Evolutionary conservation across 805 yeast genomes (phyloP).

Genomic region (Kazachstania psychrophila): DNA sequence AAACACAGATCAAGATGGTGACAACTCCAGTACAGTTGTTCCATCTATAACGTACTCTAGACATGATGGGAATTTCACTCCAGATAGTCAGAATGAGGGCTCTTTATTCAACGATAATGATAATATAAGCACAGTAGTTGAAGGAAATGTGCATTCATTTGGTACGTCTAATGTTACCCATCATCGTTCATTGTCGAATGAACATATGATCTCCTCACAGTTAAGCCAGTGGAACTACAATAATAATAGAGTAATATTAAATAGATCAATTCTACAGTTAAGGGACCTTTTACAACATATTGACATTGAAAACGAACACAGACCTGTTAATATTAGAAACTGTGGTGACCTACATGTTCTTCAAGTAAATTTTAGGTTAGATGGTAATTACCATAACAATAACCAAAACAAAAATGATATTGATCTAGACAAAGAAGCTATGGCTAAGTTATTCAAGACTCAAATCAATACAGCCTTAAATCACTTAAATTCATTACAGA

Average conservation of each 20-base stretch:
- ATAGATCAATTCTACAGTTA: conserved; percentile 48
- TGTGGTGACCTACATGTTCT: conserved; percentile 22
- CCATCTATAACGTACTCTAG: conserved; percentile 9
- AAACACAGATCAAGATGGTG: conserved; percentile 3
- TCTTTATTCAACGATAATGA: neutral
- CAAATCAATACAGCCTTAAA: conserved; percentile 55
- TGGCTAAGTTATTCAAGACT: conserved; percentile 60
- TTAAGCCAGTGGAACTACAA: conserved; percentile 70
- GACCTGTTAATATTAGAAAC: conserved; percentile 52
- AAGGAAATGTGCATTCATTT: neutral
- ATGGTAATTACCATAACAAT: conserved; percentile 12
- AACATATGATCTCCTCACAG: conserved; percentile 29
- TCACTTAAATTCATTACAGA: conserved; percentile 64
- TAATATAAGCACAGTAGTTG: neutral
- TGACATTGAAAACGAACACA: conserved; percentile 43
- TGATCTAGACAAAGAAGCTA: conserved; percentile 55
- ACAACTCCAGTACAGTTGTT: conserved; percentile 3
- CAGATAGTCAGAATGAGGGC: neutral
- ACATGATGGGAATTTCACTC: conserved; percentile 2
- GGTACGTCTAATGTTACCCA: neutral
- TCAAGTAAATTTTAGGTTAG: conserved; percentile 22
- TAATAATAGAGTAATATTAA: conserved; percentile 56
- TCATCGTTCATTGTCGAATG: conserved; percentile 11
- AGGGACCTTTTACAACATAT: conserved; percentile 43
- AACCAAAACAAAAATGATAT: conserved; percentile 35